Evolutionary conservation across 495 filamentous ascomycete genomes (phyloP).

Genomic region (Aspergillus coremiiformis): DNA sequence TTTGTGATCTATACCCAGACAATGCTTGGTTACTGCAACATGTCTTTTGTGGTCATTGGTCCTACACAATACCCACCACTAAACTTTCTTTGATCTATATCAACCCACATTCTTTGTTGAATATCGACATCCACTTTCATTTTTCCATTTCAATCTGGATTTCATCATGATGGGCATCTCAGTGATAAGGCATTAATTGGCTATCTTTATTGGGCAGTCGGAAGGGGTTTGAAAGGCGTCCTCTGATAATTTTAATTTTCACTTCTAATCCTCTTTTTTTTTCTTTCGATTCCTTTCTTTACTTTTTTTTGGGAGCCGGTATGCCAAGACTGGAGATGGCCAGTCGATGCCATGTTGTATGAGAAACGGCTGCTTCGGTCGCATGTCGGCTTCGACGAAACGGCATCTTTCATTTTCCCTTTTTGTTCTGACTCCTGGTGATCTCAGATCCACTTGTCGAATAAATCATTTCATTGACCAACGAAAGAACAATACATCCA

Average conservation of each 20-base stretch:
- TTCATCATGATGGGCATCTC: slow-evolving; percentile 1
- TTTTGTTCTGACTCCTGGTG: slow-evolving; percentile 17
- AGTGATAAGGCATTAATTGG: slow-evolving; percentile 2
- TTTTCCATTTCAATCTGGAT: not conserved
- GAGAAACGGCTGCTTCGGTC: slow-evolving; percentile 9
- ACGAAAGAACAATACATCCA: not conserved
- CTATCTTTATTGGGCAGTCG: not conserved
- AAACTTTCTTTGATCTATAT: slow-evolving; percentile 5
- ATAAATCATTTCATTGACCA: slow-evolving; percentile 4
- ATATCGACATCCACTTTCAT: not conserved
- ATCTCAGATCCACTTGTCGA: slow-evolving; percentile 11
- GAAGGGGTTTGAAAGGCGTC: slow-evolving; percentile 2
- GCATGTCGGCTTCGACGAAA: slow-evolving; percentile 1
- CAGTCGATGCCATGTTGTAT: slow-evolving; percentile 7
- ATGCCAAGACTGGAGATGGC: not conserved
- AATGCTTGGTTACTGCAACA: not conserved
- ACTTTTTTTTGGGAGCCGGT: not conserved
- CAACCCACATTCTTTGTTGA: slow-evolving; percentile 4
- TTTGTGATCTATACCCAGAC: not conserved
- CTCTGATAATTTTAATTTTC: slow-evolving; percentile 4
- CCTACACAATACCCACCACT: slow-evolving; percentile 1
- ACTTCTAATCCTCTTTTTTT: slow-evolving; percentile 1
- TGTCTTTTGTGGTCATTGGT: not conserved
- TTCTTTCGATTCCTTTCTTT: not conserved
- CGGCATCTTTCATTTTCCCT: slow-evolving; percentile 8